Base-by-base conservation (phyloP, 2,329 filamentous ascomycete genomes). In the Periconia sp. region DNA sequence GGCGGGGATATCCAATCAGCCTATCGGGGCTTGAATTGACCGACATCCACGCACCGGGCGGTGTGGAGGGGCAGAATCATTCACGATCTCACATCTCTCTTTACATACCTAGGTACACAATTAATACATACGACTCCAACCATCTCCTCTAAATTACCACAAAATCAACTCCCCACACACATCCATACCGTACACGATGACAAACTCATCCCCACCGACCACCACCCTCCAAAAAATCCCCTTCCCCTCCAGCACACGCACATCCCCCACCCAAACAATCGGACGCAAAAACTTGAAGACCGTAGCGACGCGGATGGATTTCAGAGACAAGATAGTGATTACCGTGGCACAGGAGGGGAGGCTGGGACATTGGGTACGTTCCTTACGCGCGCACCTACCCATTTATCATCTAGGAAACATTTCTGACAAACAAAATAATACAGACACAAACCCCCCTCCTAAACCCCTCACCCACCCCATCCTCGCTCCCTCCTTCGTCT, bases 331-430 rank as follows among this genome's bases (percentile, higher is more conserved):
- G 75, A 91, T 99, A 64, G 77, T 99, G 64, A 79, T 99, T 58
- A 97, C 92, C 1, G 82, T 97, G 55, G 90, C 90, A 0, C 94
- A 97, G 76, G 84, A 88, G 56, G 93, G 92, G 7, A 84, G 88
- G 54, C 77, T 97, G 45, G 89, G 90, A 18, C 94, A 97, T 81
- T 99, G 94, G 94, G 92, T 97, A 79, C n/a, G n/a, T n/a, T n/a
- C n/a, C n/a, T n/a, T n/a, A n/a, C n/a, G n/a, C n/a, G n/a, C n/a
- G n/a, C n/a, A n/a, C n/a, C n/a, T n/a, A n/a, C n/a, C n/a, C n/a
- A n/a, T n/a, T n/a, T n/a, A n/a, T n/a, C n/a, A n/a, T n/a, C n/a
- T n/a, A n/a, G n/a, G n/a, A n/a, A n/a, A n/a, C n/a, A n/a, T n/a
- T n/a, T n/a, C n/a, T n/a, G n/a, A n/a, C n/a, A 11, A 37, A 14